Percentiles rank a stretch among this genome's conserved stretches.
Conservation (phyloP, 495 filamentous ascomycete genomes). For the Parachaetomium inaequale region DNA sequence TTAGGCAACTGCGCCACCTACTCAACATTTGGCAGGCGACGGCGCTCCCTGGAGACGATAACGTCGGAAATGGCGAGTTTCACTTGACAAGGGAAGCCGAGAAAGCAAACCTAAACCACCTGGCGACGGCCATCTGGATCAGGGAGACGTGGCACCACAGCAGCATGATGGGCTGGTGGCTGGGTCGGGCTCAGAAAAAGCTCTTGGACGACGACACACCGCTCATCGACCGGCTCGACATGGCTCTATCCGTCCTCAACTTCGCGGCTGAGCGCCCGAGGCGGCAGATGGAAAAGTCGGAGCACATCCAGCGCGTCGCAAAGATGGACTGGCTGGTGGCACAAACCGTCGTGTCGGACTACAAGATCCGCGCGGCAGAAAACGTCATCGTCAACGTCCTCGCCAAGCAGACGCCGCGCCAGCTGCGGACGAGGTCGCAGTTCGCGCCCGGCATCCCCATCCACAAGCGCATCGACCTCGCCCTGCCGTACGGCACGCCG, state of each 20-base stretch:
- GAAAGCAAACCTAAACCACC: slow-evolving; percentile 11
- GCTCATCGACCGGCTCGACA: slow-evolving; percentile 4
- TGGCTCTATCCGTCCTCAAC: not conserved
- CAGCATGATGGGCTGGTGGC: not conserved
- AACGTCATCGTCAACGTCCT: slow-evolving; percentile 1
- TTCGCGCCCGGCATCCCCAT: not conserved
- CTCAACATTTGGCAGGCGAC: slow-evolving; percentile 14
- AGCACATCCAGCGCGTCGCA: slow-evolving; percentile 1
- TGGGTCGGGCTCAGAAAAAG: not conserved
- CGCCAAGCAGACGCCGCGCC: not conserved
- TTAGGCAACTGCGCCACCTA: slow-evolving; percentile 16
- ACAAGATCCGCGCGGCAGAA: not conserved
- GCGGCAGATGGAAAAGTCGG: not conserved
- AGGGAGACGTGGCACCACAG: slow-evolving; percentile 6
- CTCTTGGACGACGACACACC: not conserved
- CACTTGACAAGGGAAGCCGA: not conserved
- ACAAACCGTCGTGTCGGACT: not conserved
- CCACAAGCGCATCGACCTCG: not conserved
- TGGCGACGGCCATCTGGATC: slow-evolving; percentile 22
- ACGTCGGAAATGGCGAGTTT: not conserved
- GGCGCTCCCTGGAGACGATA: not conserved
- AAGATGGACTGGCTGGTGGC: slow-evolving; percentile 9
- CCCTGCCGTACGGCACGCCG: not conserved
- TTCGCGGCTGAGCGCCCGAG: not conserved
- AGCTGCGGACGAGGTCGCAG: not conserved